Conservation (phyloP, 2,329 filamentous ascomycete species). For the Aquanectria penicillioides region DNA sequence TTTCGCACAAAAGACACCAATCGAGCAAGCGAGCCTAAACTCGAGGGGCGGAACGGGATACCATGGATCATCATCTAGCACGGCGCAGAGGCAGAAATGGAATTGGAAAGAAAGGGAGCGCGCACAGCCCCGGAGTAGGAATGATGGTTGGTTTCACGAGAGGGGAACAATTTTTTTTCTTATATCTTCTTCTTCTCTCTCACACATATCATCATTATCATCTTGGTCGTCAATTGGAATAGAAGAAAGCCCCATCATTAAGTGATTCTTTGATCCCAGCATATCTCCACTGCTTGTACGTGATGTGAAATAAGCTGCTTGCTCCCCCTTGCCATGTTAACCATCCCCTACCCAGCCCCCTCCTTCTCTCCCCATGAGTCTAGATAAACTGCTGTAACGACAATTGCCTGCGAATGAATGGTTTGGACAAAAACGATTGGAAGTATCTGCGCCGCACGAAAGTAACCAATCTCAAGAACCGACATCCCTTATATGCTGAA, state of each 20-base stretch:
- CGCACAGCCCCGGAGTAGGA: constrained; percentile 24
- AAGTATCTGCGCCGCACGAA: constrained; percentile 38
- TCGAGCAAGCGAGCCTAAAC: constrained; percentile 24
- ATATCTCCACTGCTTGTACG: constrained; percentile 13
- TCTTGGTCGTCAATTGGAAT: constrained; percentile 28
- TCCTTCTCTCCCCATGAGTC: constrained; percentile 13
- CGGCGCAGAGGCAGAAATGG: constrained; percentile 34
- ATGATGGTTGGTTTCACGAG: constrained; percentile 25
- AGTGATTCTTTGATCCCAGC: constrained; percentile 21
- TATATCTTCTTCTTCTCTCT: not conserved
- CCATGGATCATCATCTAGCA: constrained; percentile 37
- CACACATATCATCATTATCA: constrained; percentile 3
- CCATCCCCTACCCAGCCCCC: not conserved
- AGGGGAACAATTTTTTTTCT: constrained; percentile 18
- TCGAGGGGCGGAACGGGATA: constrained; percentile 31
- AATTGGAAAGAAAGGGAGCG: constrained; percentile 22
- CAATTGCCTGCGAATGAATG: constrained; percentile 36
- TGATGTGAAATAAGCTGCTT: constrained; percentile 16
- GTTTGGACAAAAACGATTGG: constrained; percentile 37
- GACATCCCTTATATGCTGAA: constrained; percentile 43
- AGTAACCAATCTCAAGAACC: constrained; percentile 47
- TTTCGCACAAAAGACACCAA: not conserved
- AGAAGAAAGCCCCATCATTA: constrained; percentile 23
- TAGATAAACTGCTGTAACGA: constrained; percentile 34
- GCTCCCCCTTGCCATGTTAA: not conserved